Percentiles rank a stretch among this genome's conserved stretches.
phyloP scores from a whole-genome alignment of 805 yeast species.

The Wickerhamiella kurtzmanii region DNA sequence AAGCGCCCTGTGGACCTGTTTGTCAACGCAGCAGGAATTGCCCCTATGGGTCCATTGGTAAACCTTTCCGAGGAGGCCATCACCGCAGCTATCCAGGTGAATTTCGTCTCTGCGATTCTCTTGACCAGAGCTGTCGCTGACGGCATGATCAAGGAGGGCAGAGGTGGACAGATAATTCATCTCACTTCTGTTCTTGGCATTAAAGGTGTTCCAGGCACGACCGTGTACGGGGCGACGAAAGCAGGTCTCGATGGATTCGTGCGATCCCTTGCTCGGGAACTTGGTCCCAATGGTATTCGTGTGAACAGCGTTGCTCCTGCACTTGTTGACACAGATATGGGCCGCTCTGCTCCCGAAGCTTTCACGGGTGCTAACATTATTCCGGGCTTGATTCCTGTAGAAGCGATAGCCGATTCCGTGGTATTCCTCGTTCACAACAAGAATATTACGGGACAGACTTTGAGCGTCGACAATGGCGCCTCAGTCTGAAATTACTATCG shows the following conservation, averaged over 20 bases:
- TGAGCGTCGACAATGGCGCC: no score
- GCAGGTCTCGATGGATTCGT: slow-evolving; percentile 58
- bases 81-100: slow-evolving; percentile 35
- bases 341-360: no score
- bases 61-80: slow-evolving; percentile 33
- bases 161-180: slow-evolving; percentile 37
- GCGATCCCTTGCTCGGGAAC: slow-evolving; percentile 43
- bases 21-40: slow-evolving; percentile 44
- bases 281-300: slow-evolving; percentile 38
- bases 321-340: slow-evolving; percentile 52
- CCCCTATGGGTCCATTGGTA: slow-evolving; percentile 42
- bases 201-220: slow-evolving; percentile 36
- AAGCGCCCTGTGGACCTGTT: slow-evolving; percentile 29
- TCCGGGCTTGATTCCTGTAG: slow-evolving; percentile 12
- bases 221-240: slow-evolving; percentile 57
- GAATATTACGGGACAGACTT: no score
- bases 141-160: slow-evolving; percentile 33
- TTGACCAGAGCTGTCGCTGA: slow-evolving; percentile 39
- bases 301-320: slow-evolving; percentile 63
- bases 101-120: slow-evolving; percentile 48
- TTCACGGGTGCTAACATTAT: no score
- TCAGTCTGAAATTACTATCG: no score
- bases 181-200: slow-evolving; percentile 48
- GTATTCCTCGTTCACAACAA: slow-evolving; percentile 8
- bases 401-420: slow-evolving; percentile 15